Evolutionary conservation across 2,329 filamentous ascomycete species (phyloP).

Genomic region (Xylaria arbuscula): DNA sequence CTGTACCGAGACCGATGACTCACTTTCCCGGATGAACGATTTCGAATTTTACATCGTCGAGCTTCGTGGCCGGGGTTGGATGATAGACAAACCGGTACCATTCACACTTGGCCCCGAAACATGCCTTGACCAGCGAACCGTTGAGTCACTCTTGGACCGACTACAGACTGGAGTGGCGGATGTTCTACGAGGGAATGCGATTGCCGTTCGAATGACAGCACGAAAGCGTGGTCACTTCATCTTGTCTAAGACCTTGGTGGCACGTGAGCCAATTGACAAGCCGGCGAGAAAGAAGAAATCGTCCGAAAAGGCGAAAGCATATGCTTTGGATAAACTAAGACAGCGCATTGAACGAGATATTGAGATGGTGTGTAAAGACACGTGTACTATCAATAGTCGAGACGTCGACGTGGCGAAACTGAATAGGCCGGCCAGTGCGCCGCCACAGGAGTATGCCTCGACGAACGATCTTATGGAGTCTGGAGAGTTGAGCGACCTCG

Average conservation of each 20-base stretch:
- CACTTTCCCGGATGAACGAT: conserved; percentile 57
- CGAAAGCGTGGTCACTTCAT: conserved; percentile 66
- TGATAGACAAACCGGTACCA: conserved; percentile 58
- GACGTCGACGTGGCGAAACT: conserved; percentile 36
- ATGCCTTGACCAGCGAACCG: conserved; percentile 57
- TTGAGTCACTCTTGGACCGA: conserved; percentile 63
- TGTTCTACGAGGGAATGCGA: conserved; percentile 59
- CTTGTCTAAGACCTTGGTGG: conserved; percentile 60
- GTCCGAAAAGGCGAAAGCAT: conserved; percentile 53
- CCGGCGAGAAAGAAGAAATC: conserved; percentile 50
- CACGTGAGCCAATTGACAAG: conserved; percentile 52
- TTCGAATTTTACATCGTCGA: conserved; percentile 61
- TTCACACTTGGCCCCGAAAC: conserved; percentile 57
- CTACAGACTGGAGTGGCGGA: conserved; percentile 63
- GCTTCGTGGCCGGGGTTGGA: conserved; percentile 60
- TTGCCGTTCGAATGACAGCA: conserved; percentile 59
- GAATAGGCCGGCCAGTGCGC: conserved; percentile 15
- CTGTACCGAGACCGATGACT: conserved; percentile 57
- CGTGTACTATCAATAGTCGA: conserved; percentile 57
- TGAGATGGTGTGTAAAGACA: conserved; percentile 63
- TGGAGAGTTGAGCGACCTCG: conserved; percentile 18
- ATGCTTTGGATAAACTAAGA: conserved; percentile 56
- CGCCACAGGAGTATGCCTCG: conserved; percentile 19
- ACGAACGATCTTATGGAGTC: conserved; percentile 23
- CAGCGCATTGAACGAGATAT: conserved; percentile 61